Evolutionary conservation across 306 rosid species (phyloP), one percentile per base, ranked within the genome.

Genomic region (Lathyrus tuberosus): DNA sequence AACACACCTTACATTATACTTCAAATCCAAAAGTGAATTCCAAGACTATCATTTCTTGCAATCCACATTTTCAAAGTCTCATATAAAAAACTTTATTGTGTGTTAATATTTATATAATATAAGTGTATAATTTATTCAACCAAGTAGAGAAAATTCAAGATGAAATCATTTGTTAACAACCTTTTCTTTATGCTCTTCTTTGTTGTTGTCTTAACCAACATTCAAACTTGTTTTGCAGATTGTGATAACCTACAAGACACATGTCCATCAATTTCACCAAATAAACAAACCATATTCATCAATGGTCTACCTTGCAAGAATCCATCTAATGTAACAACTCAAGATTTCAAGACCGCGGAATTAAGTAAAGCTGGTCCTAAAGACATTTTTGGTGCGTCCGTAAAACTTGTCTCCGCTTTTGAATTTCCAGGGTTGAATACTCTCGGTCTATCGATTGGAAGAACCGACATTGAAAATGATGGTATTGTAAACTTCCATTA

Each of bases 251-350:
- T 93, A 24, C 89, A 77, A 57, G 97, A 90, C 73, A 61, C 83
- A 15, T 90, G 96, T 40, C 96, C 97, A 12, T 67, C 96, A 33
- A 76, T 84, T 53, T 37, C 76, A 33, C 70, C 67, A 12, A 79
- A 14, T 26, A 70, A 69, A 48, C 92, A 80, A 63, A 70, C 79
- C 31, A 62, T 83, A 60, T 90, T 83, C 85, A 78, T 93, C 87
- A 90, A 93, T 72, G 96, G 97, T 70, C 70, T 90, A 22, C 88
- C 81, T 30, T 93, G 98, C 85, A 81, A 93, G 81, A 82, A 75
- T 53, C 96, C 89, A 72, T 26, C 79, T 37, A 74, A 54, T 42
- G 70, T 81, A 57, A 65, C 59, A 48, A 73, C 91, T 37, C 80
- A 84, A 17, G 94, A 90, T 80, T 93, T 93, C 89, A 86, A 66